Evolutionary conservation across 2,329 filamentous ascomycete genomes (phyloP), one percentile per base, ranked within the genome.

Genomic region (Penicillium sp.): DNA sequence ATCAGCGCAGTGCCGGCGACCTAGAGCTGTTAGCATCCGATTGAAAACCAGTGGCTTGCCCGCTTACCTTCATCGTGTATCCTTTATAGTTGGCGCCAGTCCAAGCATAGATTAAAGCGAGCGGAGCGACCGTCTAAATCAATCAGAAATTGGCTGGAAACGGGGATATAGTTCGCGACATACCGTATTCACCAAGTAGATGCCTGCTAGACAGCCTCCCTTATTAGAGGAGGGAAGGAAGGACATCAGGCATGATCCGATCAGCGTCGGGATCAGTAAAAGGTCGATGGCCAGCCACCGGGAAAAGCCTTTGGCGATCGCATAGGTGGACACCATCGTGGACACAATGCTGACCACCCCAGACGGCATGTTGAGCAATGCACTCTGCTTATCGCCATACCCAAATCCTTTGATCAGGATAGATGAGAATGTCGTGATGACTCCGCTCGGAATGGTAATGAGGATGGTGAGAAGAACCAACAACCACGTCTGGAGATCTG

Each of bases 31-130:
- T 21, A 59, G 55, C 43, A 16, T 39, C 9, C 2, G 19, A 9
- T 9, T n/a, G 16, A 13, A n/a, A 7, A n/a, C 2, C 35, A 8
- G 3, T 16, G 2, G 35, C 13, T 42, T 31, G 37, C 2, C n/a
- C 27, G 19, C 11, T 43, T 52, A 67, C 66, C 57, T 68, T 68
- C 62, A 65, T 82, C 2, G 79, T 80, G 53, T 82, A 78, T 0
- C 78, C 79, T 9, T 78, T 78, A 39, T 77, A 75, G 53, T 82
- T 82, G 4, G 71, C 75, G 5, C 77, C 75, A 10, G 78, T 78
- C 76, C 75, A 79, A 0, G 75, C 73, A 27, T 76, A 75, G 26
- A 79, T 67, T 9, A 80, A 56, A 14, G 76, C 77, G 25, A 79
- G 65, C 1, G 74, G 68, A 5, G 75, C 74, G n/a, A 77, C 75